Evolutionary conservation across 768 basidiomycete species (phyloP).

Genomic region (Tylopilus vinaceipallidus): DNA sequence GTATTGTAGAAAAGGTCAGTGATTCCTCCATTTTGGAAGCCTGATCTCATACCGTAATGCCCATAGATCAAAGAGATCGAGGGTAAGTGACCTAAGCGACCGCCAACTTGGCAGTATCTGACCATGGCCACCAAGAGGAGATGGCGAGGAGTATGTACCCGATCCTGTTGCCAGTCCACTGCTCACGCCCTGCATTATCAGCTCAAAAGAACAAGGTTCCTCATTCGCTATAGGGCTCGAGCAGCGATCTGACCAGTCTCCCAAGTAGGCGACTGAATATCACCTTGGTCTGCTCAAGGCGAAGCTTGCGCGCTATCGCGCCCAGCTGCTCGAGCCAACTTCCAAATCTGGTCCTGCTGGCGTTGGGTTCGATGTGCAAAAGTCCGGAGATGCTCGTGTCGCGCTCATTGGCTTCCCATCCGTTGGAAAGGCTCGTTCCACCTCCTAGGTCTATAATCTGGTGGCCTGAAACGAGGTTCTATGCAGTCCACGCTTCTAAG

Average conservation of each 20-base stretch:
- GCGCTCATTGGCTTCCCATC: conserved; percentile 96
- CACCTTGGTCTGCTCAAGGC: conserved; percentile 93
- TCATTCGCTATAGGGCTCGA: background rate
- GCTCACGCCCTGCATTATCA: conserved; percentile 27
- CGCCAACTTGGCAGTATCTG: conserved; percentile 4
- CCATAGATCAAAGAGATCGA: conserved; percentile 91
- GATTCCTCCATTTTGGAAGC: conserved; percentile 1
- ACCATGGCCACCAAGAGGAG: conserved; percentile 62
- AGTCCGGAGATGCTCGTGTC: conserved; percentile 85
- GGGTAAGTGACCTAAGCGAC: conserved; percentile 52
- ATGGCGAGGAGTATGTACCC: conserved; percentile 88
- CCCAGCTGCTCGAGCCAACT: conserved; percentile 89
- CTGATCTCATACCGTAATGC: conserved; percentile 5
- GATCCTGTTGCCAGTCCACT: background rate
- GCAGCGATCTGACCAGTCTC: conserved; percentile 11
- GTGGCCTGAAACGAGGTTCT: conserved; percentile 5
- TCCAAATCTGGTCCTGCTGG: conserved; percentile 80
- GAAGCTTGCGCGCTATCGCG: conserved; percentile 91
- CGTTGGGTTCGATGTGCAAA: conserved; percentile 86
- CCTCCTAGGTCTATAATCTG: background rate
- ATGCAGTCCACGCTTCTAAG: conserved; percentile 82
- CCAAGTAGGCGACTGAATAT: conserved; percentile 81
- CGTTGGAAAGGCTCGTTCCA: conserved; percentile 69
- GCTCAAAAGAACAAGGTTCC: conserved; percentile 93
- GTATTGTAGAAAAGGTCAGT: conserved; percentile 87